A percentile compares a stretch with the other conserved stretches of the same genome.
Evolutionary conservation across 192 early-diverging fungal species (phyloP).

Genomic region (Umbelopsis vinacea): DNA sequence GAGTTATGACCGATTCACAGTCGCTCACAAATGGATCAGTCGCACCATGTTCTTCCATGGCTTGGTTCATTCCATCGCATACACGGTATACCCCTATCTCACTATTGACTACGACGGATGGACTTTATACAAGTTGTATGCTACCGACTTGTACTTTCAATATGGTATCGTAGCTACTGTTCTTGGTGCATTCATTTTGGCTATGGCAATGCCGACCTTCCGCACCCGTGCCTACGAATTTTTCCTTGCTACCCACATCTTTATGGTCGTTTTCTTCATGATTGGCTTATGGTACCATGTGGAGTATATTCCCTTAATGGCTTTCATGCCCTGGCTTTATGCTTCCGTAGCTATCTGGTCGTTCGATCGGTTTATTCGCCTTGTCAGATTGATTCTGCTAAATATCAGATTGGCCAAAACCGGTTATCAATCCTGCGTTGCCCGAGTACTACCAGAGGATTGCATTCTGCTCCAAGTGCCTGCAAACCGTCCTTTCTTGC

Average conservation of each 20-base stretch:
- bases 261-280: conserved; percentile 12
- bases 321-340: background rate
- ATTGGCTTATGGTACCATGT: conserved; percentile 25
- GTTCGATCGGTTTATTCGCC: conserved; percentile 20
- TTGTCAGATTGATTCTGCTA: background rate
- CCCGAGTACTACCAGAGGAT: background rate
- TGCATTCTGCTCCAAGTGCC: background rate
- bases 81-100: conserved; percentile 15
- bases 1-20: conserved; percentile 24
- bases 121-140: background rate
- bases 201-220: conserved; percentile 18
- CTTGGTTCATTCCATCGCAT: conserved; percentile 16
- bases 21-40: conserved; percentile 23
- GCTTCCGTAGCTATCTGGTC: conserved; percentile 11
- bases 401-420: background rate
- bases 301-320: background rate
- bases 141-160: conserved; percentile 8
- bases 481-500: background rate
- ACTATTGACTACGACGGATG: background rate
- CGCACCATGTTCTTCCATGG: conserved; percentile 27
- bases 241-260: conserved; percentile 13
- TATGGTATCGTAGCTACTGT: conserved; percentile 15
- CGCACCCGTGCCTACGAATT: conserved; percentile 10
- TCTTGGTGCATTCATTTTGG: conserved; percentile 13
- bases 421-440: background rate